Conservation (phyloP, 176 grass and related monocot species). For the Musa acuminata region DNA sequence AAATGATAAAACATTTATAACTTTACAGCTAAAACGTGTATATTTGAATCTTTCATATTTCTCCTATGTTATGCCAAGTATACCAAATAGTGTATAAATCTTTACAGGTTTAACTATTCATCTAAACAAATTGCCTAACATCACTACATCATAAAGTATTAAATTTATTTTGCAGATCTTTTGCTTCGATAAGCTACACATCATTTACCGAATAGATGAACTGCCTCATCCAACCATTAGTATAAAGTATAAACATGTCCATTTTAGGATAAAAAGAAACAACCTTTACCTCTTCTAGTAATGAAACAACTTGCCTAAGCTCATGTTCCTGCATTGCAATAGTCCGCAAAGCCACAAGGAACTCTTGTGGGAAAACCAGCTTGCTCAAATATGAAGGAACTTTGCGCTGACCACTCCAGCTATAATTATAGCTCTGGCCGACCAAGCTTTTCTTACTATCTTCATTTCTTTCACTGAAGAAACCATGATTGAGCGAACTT, state of each 20-base stretch:
- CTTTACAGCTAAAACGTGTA: neutral
- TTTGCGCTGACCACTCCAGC: constrained; percentile 76
- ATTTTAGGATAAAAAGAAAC: neutral
- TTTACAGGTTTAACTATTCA: too few relatives aligned
- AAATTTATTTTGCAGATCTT: too few relatives aligned
- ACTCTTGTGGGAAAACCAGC: constrained; percentile 71
- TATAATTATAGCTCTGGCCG: constrained; percentile 39
- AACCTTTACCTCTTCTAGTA: constrained; percentile 52
- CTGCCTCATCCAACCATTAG: too few relatives aligned
- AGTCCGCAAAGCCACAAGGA: constrained; percentile 55
- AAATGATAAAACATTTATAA: too few relatives aligned
- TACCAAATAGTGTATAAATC: too few relatives aligned
- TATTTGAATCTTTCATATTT: too few relatives aligned
- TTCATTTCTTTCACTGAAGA: constrained; percentile 47
- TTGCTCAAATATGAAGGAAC: constrained; percentile 68
- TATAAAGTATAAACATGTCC: neutral
- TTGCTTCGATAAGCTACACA: too few relatives aligned
- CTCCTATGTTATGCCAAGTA: too few relatives aligned
- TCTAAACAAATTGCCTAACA: too few relatives aligned
- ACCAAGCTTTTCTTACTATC: constrained; percentile 25
- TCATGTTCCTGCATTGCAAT: constrained; percentile 91
- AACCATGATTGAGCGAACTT: constrained; percentile 68
- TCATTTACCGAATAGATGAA: too few relatives aligned
- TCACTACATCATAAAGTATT: too few relatives aligned
- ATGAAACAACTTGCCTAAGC: constrained; percentile 43